Evolutionary conservation across 2,329 filamentous ascomycete species (phyloP), one percentile per base, ranked within the genome.

Genomic region (Sordariomycetes sp.): DNA sequence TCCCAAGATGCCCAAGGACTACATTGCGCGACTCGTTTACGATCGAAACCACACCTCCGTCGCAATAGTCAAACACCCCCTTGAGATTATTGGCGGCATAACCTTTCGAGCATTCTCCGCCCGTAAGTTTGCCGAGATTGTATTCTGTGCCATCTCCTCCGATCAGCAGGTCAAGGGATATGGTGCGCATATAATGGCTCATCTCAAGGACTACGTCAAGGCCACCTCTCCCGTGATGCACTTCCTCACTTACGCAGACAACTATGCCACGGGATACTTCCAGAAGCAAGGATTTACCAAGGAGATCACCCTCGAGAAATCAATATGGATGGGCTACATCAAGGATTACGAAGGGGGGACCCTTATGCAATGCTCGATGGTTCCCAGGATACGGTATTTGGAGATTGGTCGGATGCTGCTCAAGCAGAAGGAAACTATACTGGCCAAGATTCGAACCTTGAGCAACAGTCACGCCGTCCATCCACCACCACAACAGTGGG

Each of bases 261-360:
- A 94, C 55, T 94, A 94, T 53, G 87, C 87, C 21, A 94, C 92
- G 44, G 87, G 87, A n/a, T 94, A 94, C 57, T 94, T 94, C 61
- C 90, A 94, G 57, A 94, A 94, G 55, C 87, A 94, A 59, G 87
- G 87, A 0, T 94, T 94, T 51, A 94, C 87, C 2, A 94, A 94
- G 55, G 86, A 94, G 47, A 94, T 94, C 42, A 92, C 85, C 0
- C 72, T 94, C 2, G 82, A 87, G 37, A 82, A 78, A 50, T 75
- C 79, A 3, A 77, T 83, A n/a, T 94, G 87, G 87, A 94, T 94
- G 87, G 87, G 87, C 12, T 94, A 94, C 51, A 94, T 94, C 64
- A 94, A 94, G 55, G 87, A 94, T 54, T 94, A 94, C 56, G 87
- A 94, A 59, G 87, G 87, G 36, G 87, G 87, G 38, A 94, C 87